Conservation (phyloP, 805 yeast genomes). For the Wickerhamomyces hampshirensis region DNA sequence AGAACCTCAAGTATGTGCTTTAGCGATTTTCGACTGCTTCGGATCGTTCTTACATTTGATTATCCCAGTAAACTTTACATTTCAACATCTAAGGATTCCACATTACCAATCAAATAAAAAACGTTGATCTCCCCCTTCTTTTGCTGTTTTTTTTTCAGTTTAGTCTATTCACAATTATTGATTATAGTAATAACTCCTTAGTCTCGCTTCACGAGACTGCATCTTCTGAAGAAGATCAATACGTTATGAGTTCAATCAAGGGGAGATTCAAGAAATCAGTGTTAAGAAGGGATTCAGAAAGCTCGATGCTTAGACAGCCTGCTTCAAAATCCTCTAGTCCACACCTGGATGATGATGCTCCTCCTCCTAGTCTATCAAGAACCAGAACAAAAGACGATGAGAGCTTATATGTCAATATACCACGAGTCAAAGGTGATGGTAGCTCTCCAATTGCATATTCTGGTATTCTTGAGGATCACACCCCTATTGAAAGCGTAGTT, state of each 20-base stretch:
- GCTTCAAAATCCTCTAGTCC: background rate
- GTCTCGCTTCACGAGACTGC: slow-evolving; percentile 1
- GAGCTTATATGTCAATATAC: slow-evolving; percentile 1
- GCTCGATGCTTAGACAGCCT: background rate
- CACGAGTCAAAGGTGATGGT: background rate
- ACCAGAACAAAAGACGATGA: slow-evolving; percentile 8
- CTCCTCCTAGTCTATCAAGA: background rate
- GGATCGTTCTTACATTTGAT: no score
- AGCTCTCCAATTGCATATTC: background rate
- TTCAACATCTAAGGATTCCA: no score
- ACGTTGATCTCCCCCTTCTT: no score
- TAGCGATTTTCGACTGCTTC: no score
- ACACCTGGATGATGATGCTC: background rate
- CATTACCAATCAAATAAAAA: no score
- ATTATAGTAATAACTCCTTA: background rate
- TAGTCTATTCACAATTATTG: no score
- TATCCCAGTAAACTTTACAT: no score
- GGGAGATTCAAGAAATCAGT: slow-evolving; percentile 4
- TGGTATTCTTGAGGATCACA: background rate
- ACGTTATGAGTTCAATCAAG: background rate
- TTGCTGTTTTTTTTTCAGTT: no score
- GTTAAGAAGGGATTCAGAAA: slow-evolving; percentile 5
- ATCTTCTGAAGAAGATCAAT: background rate
- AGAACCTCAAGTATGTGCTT: no score
- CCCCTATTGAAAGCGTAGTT: background rate